These are phyloP conservation scores for Retiboletus flavoniger DNA, from an alignment of 1,284 basidiomycete species.

Conservation along the genomic window DNA sequence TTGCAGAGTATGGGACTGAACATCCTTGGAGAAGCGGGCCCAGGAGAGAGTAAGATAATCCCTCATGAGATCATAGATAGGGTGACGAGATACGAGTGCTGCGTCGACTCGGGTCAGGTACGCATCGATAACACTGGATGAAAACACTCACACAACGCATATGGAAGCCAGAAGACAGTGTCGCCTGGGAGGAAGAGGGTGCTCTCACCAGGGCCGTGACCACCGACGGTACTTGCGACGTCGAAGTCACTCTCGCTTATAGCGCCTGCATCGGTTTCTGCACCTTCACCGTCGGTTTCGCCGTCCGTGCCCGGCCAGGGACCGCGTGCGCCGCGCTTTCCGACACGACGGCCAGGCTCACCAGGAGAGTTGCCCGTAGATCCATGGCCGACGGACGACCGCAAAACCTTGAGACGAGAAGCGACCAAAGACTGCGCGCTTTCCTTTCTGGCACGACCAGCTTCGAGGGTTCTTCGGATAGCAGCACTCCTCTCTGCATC, in stretches of 20 bases:
- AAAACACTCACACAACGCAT: slow-evolving; percentile 74
- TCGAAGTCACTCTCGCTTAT: slow-evolving; percentile 83
- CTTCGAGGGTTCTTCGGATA: slow-evolving; percentile 79
- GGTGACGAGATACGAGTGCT: slow-evolving; percentile 87
- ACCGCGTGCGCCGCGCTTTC: slow-evolving; percentile 56
- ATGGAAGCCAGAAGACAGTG: slow-evolving; percentile 91
- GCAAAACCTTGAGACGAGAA: slow-evolving; percentile 61
- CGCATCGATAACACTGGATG: neutral
- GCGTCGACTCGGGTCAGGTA: slow-evolving; percentile 10
- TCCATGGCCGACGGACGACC: slow-evolving; percentile 46
- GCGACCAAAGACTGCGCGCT: slow-evolving; percentile 70
- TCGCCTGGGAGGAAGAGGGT: slow-evolving; percentile 83
- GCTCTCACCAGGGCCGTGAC: slow-evolving; percentile 80
- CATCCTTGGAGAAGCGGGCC: slow-evolving; percentile 91
- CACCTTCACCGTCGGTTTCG: slow-evolving; percentile 66
- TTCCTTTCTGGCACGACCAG: slow-evolving; percentile 72
- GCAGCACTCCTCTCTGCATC: slow-evolving; percentile 81
- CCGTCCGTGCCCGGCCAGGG: slow-evolving; percentile 70
- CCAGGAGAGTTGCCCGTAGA: slow-evolving; percentile 45
- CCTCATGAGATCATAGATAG: slow-evolving; percentile 90
- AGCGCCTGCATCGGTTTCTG: slow-evolving; percentile 68
- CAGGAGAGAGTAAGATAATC: slow-evolving; percentile 91
- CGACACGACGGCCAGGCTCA: slow-evolving; percentile 52
- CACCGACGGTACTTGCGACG: slow-evolving; percentile 63
- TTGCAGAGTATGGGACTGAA: slow-evolving; percentile 81